Conservation (phyloP, 352 stramenopile genomes). For the Globisporangium irregulare region DNA sequence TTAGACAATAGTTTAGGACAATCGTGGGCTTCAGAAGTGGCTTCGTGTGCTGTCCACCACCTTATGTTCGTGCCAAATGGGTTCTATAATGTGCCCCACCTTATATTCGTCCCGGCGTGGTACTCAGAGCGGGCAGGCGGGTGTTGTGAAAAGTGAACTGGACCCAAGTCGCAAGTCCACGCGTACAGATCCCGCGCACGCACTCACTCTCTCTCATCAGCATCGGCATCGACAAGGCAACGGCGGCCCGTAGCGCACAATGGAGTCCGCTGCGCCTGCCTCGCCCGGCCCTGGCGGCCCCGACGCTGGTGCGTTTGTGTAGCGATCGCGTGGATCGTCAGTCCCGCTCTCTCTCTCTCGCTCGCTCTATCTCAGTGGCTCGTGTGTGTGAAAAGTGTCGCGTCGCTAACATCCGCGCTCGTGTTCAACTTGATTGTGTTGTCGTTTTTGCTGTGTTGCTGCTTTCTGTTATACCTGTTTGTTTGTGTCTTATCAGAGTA, state of each 20-base stretch:
- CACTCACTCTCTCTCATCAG: constrained; percentile 9
- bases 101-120: neutral
- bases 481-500: constrained; percentile 14
- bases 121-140: neutral
- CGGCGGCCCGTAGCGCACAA: neutral
- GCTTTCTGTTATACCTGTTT: neutral
- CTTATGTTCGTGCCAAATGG: neutral
- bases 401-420: neutral
- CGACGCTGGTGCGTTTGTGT: neutral
- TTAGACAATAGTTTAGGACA: neutral
- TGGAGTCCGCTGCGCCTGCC: constrained; percentile 6
- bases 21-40: neutral
- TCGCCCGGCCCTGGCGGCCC: neutral
- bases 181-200: constrained; percentile 10
- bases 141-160: constrained; percentile 3
- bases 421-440: constrained; percentile 2
- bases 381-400: constrained; percentile 4
- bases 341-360: neutral
- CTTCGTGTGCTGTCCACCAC: neutral
- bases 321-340: neutral
- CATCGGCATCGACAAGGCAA: neutral
- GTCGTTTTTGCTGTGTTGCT: neutral
- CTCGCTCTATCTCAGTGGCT: neutral
- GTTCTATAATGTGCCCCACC: neutral
- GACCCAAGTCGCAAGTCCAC: constrained; percentile 9